These are phyloP conservation scores for Pseudohalonectria lignicola DNA, from an alignment of 2,329 filamentous ascomycete species.

Conservation along the genomic window DNA sequence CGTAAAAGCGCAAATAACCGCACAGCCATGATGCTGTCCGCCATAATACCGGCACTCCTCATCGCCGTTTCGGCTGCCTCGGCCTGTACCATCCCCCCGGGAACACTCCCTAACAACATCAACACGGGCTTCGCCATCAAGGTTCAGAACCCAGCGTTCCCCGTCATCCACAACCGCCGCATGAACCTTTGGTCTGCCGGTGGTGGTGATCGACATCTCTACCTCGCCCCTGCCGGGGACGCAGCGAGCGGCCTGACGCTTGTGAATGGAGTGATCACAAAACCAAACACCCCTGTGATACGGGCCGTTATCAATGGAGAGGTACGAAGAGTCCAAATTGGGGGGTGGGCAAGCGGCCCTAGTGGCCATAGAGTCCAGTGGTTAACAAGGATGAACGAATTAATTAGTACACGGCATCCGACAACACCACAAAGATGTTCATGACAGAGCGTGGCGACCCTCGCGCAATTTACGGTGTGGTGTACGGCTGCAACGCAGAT, in stretches of 20 bases:
- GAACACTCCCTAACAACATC: conserved; percentile 20
- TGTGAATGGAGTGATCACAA: conserved; percentile 24
- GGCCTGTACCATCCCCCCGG: conserved; percentile 18
- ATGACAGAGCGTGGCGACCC: conserved; percentile 32
- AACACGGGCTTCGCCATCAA: conserved; percentile 20
- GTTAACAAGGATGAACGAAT: no score
- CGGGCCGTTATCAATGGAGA: conserved; percentile 32
- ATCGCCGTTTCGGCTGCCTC: conserved; percentile 3
- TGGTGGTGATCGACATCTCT: conserved; percentile 26
- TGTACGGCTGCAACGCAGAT: conserved; percentile 28
- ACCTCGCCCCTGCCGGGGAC: conserved; percentile 24
- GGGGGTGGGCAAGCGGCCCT: no score
- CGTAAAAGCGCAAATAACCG: no score
- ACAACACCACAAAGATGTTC: conserved; percentile 36
- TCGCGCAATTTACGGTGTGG: conserved; percentile 25
- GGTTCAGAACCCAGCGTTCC: conserved; percentile 23
- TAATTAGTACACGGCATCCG: conserved; percentile 24
- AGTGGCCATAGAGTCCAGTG: no score
- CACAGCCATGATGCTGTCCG: no score
- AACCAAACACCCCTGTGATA: conserved; percentile 9
- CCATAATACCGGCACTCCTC: no score
- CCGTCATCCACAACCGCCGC: conserved; percentile 22
- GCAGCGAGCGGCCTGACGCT: conserved; percentile 23
- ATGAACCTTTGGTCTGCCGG: conserved; percentile 25
- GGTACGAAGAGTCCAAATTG: no score